These are phyloP conservation scores for Mrakia gelida DNA, from an alignment of 768 basidiomycete genomes.

Conservation along the genomic window DNA sequence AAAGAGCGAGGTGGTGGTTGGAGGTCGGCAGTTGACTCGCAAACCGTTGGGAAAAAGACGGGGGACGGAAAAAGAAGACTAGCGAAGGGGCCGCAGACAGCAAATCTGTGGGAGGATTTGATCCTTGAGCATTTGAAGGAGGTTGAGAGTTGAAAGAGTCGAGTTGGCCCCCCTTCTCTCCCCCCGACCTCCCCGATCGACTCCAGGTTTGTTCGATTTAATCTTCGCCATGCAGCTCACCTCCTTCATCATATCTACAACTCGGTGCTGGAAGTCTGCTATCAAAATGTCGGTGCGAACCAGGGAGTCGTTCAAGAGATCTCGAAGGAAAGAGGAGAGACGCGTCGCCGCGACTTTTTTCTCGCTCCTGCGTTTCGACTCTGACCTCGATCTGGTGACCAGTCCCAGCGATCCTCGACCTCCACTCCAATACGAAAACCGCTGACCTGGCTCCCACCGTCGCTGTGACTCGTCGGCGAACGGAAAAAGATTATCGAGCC, in stretches of 20 bases:
- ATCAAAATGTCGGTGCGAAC: no score
- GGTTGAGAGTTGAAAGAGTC: neutral
- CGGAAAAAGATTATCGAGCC: no score
- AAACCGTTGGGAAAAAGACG: neutral
- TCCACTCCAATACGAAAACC: no score
- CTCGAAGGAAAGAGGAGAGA: no score
- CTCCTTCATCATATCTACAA: neutral
- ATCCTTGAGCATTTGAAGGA: neutral
- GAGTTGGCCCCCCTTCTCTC: neutral
- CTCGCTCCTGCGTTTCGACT: no score
- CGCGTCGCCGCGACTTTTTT: no score
- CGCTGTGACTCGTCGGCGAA: no score
- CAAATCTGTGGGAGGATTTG: neutral
- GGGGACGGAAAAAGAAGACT: neutral
- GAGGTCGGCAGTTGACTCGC: neutral
- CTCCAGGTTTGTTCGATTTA: neutral
- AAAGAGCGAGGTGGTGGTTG: neutral
- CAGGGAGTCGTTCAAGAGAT: no score
- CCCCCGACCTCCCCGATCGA: neutral
- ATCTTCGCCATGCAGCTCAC: neutral
- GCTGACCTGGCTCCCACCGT: no score
- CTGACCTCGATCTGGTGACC: no score
- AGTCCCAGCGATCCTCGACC: no score
- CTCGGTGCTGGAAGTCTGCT: neutral
- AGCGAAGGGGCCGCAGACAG: neutral